Conservation (phyloP, 2,329 filamentous ascomycete species). For the Onygena corvina region DNA sequence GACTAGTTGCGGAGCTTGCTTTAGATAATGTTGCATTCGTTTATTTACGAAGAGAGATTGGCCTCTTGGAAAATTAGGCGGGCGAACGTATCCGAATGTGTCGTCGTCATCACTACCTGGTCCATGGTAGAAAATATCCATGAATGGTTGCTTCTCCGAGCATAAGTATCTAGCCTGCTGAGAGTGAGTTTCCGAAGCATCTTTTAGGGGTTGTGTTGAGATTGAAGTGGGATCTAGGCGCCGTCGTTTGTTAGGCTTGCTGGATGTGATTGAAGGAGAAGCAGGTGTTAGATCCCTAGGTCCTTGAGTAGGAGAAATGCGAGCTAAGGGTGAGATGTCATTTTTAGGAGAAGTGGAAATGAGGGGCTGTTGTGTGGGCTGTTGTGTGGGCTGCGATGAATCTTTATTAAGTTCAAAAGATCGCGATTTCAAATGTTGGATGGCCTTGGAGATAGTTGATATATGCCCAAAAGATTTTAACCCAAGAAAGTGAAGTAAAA, state of each 20-base stretch:
- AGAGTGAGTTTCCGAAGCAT: neutral
- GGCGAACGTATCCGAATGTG: conserved; percentile 18
- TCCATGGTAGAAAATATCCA: conserved; percentile 35
- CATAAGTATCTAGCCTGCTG: neutral
- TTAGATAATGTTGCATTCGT: conserved; percentile 21
- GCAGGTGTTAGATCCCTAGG: too few species aligned
- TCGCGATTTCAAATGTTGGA: conserved; percentile 43
- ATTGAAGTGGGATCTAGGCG: conserved; percentile 18
- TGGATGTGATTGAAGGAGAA: too few species aligned
- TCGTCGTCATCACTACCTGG: conserved; percentile 18
- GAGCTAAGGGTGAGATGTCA: neutral
- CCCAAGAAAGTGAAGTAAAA: conserved; percentile 44
- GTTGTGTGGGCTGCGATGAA: neutral
- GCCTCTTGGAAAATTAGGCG: conserved; percentile 19
- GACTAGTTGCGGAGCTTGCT: conserved; percentile 18
- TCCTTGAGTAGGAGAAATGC: too few species aligned
- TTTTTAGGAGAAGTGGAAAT: neutral
- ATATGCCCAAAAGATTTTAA: conserved; percentile 49
- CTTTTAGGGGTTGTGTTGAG: neutral
- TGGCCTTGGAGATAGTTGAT: conserved; percentile 45
- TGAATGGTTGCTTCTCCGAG: conserved; percentile 23
- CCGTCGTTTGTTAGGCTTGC: too few species aligned
- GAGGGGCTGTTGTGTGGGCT: neutral
- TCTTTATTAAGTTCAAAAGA: conserved; percentile 40
- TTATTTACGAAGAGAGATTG: conserved; percentile 25